phyloP scores from a whole-genome alignment of 2,329 filamentous ascomycete species.

The Chaetothyriales sp. region DNA sequence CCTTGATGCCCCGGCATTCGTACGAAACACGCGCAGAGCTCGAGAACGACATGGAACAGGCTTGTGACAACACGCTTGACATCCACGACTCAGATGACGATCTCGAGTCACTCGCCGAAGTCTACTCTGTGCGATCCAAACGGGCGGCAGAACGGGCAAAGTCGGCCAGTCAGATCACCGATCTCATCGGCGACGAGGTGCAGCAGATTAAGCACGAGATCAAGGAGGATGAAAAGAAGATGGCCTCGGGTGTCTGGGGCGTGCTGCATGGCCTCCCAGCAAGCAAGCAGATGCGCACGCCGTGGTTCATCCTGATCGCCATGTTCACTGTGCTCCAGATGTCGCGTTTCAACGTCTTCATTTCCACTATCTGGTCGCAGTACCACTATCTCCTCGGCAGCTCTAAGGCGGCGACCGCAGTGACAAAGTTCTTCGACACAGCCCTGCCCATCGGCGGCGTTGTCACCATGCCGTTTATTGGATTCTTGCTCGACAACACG shows the following conservation, averaged over 20 bases:
- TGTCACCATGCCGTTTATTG: conserved; percentile 70
- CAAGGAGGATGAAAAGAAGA: conserved; percentile 52
- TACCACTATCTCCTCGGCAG: conserved; percentile 62
- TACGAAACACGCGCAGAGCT: conserved; percentile 71
- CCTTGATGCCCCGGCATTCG: conserved; percentile 53
- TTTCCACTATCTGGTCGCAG: conserved; percentile 66
- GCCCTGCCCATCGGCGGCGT: conserved; percentile 70
- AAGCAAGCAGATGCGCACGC: conserved; percentile 54
- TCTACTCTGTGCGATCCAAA: conserved; percentile 35
- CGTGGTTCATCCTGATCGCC: conserved; percentile 73
- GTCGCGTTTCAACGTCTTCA: conserved; percentile 76
- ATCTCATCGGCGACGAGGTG: conserved; percentile 51
- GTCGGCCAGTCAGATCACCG: conserved; percentile 52
- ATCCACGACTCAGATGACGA: conserved; percentile 36
- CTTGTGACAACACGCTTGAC: conserved; percentile 22
- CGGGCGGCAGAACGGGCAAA: conserved; percentile 45
- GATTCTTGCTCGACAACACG: conserved; percentile 59
- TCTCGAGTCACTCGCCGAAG: conserved; percentile 34
- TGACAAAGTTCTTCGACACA: conserved; percentile 76
- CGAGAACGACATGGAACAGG: conserved; percentile 49
- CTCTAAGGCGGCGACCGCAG: conserved; percentile 42
- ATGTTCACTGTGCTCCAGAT: conserved; percentile 60
- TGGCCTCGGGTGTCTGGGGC: conserved; percentile 66
- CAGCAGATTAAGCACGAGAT: conserved; percentile 43
- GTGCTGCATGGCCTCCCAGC: conserved; percentile 60